Evolutionary conservation across 1,139 yeast species (phyloP), one percentile per base, ranked within the genome.

Genomic region (Nakaseomyces glabratus): DNA sequence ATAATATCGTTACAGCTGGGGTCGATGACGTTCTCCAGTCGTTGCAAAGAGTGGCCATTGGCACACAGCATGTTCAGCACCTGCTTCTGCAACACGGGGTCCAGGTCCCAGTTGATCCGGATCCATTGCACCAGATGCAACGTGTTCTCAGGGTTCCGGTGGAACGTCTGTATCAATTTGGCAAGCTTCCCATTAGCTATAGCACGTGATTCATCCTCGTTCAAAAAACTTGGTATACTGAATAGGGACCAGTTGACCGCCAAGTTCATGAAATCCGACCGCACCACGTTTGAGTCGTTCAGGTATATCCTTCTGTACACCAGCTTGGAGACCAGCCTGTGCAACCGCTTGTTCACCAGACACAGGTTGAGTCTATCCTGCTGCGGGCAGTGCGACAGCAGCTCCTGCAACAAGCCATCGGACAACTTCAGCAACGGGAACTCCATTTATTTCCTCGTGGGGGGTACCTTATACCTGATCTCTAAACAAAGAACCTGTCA

Each of bases 61-160:
- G 44, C 40, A 21, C 61, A 50, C 8, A 63, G 34, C 4, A 53
- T 24, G 6, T 40, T 37, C 6, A 63, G 37, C 10, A 63, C 47
- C 10, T 41, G 35, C 31, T 41, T 50, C 39, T 63, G 68, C 9
- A 52, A 36, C 1, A 31, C 33, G 4, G 58, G 39, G 32, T 58
- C 56, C 26, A 63, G 44, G 43, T 64, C 69, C 66, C 67, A 63
- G 40, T 63, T 64, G 18, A 64, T 47, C 37, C 68, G 44, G 5
- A 64, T 52, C 57, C 66, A 63, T 24, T 52, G 52, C 4, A 63
- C 55, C 19, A 49, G 40, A 19, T 51, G 45, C 33, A 53, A 36
- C 2, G 55, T 49, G 4, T 24, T 23, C 26, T 14, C 18, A 1
- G 31, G 31, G 33, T 56, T 52, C n/a, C 43, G 42, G 8, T 41